A percentile compares a stretch with the other conserved stretches of the same genome.
These are phyloP conservation scores for Pneumocystis oryctolagi DNA, from an alignment of 1,139 yeast species.

Conservation along the genomic window DNA sequence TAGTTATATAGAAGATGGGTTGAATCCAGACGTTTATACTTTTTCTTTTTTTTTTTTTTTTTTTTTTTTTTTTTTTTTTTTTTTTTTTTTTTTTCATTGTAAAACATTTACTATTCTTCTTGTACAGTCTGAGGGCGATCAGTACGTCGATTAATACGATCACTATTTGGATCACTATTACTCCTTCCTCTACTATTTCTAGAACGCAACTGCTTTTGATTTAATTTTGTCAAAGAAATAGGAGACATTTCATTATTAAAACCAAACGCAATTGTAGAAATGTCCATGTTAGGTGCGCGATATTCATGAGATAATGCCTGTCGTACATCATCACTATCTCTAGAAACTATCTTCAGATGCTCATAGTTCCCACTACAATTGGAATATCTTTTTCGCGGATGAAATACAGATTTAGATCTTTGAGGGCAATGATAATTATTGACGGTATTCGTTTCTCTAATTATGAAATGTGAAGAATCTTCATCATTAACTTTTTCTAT, in stretches of 20 bases:
- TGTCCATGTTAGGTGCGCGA: neutral
- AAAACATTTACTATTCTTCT: neutral
- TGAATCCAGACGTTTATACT: conserved; percentile 93
- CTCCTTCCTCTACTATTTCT: neutral
- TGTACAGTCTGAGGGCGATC: neutral
- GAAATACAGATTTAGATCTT: neutral
- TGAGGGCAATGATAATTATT: neutral
- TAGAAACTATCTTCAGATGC: neutral
- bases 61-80: no score
- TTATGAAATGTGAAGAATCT: neutral
- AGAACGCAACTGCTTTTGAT: neutral
- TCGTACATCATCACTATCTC: neutral
- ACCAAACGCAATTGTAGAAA: neutral
- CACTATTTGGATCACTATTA: neutral
- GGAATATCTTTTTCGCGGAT: neutral
- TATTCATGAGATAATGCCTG: neutral
- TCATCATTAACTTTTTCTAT: neutral
- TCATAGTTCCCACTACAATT: neutral
- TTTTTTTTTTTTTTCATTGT: no score
- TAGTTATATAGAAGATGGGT: conserved; percentile 70
- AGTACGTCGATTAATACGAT: neutral
- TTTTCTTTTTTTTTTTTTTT: no score
- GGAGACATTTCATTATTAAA: neutral
- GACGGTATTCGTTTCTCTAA: neutral
- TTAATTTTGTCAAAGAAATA: neutral